Percentiles rank a stretch among this genome's conserved stretches.
Evolutionary conservation across 176 grass and related monocot species (phyloP).

Genomic region (Triticum aestivum): DNA sequence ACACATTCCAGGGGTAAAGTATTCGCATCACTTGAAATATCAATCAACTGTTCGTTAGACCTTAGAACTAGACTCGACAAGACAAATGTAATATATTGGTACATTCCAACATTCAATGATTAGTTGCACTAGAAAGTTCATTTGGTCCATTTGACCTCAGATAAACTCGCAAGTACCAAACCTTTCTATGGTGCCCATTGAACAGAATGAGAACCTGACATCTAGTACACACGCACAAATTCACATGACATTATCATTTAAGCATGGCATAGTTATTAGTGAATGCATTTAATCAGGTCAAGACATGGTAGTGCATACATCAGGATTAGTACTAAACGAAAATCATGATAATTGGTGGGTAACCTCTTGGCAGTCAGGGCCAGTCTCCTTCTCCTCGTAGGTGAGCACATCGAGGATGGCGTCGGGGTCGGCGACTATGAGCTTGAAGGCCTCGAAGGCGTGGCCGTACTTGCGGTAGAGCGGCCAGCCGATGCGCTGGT

Average conservation of each 20-base stretch:
- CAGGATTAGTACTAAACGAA: neutral
- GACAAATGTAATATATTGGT: neutral
- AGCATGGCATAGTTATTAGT: neutral
- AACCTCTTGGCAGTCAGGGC: conserved; percentile 57
- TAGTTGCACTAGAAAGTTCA: neutral
- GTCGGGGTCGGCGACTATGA: conserved; percentile 55
- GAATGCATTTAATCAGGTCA: neutral
- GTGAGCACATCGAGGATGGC: conserved; percentile 48
- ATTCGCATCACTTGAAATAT: neutral
- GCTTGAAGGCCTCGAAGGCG: conserved; percentile 68
- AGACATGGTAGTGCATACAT: neutral
- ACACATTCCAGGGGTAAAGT: neutral
- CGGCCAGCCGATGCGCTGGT: conserved; percentile 57
- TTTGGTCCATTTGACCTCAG: neutral
- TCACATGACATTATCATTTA: neutral
- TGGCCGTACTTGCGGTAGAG: conserved; percentile 77
- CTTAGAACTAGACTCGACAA: neutral
- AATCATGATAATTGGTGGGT: neutral
- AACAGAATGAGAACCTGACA: neutral
- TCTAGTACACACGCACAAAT: neutral
- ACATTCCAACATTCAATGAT: neutral
- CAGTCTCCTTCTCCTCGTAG: conserved; percentile 53
- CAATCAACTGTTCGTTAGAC: neutral
- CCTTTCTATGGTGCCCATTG: neutral
- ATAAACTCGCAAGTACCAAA: neutral